phyloP scores from a whole-genome alignment of 192 early-diverging fungal genomes.

The Ambispora gerdemannii region DNA sequence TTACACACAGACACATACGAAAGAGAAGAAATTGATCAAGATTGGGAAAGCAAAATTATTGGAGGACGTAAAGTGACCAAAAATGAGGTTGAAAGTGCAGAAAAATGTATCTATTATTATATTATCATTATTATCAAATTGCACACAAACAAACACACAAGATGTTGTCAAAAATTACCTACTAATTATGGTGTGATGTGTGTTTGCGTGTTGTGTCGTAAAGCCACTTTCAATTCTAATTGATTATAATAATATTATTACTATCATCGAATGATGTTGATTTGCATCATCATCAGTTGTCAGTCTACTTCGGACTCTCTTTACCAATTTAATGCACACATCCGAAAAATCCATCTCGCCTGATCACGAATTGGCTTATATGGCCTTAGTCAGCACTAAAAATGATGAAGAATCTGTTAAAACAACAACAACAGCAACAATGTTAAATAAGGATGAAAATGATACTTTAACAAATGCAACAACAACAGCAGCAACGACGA shows the following conservation, averaged over 20 bases:
- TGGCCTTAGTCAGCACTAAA: slow-evolving; percentile 47
- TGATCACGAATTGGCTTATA: slow-evolving; percentile 53
- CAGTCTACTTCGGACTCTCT: slow-evolving; percentile 48
- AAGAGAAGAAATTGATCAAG: slow-evolving; percentile 34
- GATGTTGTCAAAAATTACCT: too few species aligned
- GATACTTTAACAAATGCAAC: background rate
- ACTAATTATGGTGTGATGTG: too few species aligned
- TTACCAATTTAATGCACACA: slow-evolving; percentile 46
- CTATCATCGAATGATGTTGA: background rate
- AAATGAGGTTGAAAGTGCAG: slow-evolving; percentile 45
- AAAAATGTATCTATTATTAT: slow-evolving; percentile 43
- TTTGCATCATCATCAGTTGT: slow-evolving; percentile 51
- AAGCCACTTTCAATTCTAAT: too few species aligned
- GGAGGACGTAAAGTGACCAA: slow-evolving; percentile 44
- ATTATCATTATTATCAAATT: too few species aligned
- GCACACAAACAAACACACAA: too few species aligned
- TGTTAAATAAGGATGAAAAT: background rate
- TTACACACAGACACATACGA: slow-evolving; percentile 49
- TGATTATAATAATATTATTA: too few species aligned
- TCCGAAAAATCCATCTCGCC: slow-evolving; percentile 48
- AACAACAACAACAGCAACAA: background rate
- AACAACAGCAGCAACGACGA: background rate
- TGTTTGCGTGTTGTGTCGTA: too few species aligned
- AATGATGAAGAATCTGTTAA: slow-evolving; percentile 23
- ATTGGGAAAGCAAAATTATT: slow-evolving; percentile 45